A percentile compares a stretch with the other conserved stretches of the same genome.
phyloP scores from a whole-genome alignment of 108 stramenopile genomes.

The Asterionellopsis glacialis region DNA sequence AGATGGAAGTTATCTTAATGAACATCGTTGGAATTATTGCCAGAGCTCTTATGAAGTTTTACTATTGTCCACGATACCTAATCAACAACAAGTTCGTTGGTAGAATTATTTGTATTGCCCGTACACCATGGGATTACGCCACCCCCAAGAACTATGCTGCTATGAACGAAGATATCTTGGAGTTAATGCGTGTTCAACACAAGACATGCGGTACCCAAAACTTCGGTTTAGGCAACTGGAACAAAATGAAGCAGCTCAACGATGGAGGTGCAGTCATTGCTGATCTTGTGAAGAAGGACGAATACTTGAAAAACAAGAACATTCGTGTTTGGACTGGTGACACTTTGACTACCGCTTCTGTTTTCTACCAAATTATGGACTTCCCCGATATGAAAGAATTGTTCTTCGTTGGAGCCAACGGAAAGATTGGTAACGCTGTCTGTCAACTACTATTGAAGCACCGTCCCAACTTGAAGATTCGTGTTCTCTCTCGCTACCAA shows the following conservation, averaged over 20 bases:
- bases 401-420: conserved; percentile 69
- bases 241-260: conserved; percentile 77
- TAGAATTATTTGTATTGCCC: conserved; percentile 53
- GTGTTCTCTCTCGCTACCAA: conserved; percentile 52
- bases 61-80: conserved; percentile 53
- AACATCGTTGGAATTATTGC: conserved; percentile 28
- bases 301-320: conserved; percentile 58
- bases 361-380: conserved; percentile 54
- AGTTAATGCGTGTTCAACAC: conserved; percentile 46
- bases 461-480: conserved; percentile 56
- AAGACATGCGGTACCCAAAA: conserved; percentile 44
- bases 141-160: conserved; percentile 36
- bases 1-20: conserved; percentile 51
- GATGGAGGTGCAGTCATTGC: conserved; percentile 62
- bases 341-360: conserved; percentile 67
- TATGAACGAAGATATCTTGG: conserved; percentile 58
- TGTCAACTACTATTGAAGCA: conserved; percentile 42
- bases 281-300: conserved; percentile 54
- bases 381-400: conserved; percentile 46
- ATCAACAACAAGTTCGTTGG: conserved; percentile 53
- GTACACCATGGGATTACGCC: conserved; percentile 61
- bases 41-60: conserved; percentile 36
- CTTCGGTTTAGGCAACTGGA: conserved; percentile 67
- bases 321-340: conserved; percentile 68
- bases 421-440: conserved; percentile 66